These are phyloP conservation scores for Mucuna pruriens DNA, from an alignment of 306 rosid species.

Conservation along the genomic window DNA sequence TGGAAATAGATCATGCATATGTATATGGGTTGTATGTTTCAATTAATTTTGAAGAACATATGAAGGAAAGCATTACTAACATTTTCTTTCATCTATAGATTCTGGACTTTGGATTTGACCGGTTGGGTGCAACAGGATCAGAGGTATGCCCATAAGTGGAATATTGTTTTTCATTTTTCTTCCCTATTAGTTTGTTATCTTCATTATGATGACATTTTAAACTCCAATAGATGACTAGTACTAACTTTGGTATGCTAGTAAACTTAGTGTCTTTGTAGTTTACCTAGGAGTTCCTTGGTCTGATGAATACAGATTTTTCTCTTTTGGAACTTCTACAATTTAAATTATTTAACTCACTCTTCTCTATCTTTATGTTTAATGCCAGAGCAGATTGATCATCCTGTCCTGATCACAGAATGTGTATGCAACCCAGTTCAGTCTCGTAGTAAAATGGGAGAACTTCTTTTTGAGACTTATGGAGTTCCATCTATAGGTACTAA, in stretches of 20 bases:
- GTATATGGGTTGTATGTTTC: background rate
- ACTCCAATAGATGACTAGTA: background rate
- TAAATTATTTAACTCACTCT: slow-evolving; percentile 40
- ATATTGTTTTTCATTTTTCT: background rate
- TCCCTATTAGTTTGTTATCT: slow-evolving; percentile 8
- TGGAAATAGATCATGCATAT: slow-evolving; percentile 27
- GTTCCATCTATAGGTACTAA: slow-evolving; percentile 85
- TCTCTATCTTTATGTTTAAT: slow-evolving; percentile 51
- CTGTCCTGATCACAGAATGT: slow-evolving; percentile 93
- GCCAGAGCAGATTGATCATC: slow-evolving; percentile 97
- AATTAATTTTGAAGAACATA: slow-evolving; percentile 28
- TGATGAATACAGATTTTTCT: background rate
- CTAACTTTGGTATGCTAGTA: slow-evolving; percentile 11
- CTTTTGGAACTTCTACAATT: slow-evolving; percentile 13
- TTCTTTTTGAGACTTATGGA: slow-evolving; percentile 96
- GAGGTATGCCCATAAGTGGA: slow-evolving; percentile 60
- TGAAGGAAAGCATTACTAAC: slow-evolving; percentile 41
- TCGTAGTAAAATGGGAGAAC: slow-evolving; percentile 97
- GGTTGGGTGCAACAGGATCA: slow-evolving; percentile 87
- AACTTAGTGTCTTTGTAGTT: background rate
- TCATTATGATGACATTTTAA: slow-evolving; percentile 15
- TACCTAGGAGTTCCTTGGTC: slow-evolving; percentile 32
- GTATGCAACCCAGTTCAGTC: slow-evolving; percentile 93
- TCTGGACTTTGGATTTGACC: slow-evolving; percentile 93
- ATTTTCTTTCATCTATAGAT: slow-evolving; percentile 58